Evolutionary conservation across 305 asterid species (phyloP).

Genomic region (Euphrasia arctica): DNA sequence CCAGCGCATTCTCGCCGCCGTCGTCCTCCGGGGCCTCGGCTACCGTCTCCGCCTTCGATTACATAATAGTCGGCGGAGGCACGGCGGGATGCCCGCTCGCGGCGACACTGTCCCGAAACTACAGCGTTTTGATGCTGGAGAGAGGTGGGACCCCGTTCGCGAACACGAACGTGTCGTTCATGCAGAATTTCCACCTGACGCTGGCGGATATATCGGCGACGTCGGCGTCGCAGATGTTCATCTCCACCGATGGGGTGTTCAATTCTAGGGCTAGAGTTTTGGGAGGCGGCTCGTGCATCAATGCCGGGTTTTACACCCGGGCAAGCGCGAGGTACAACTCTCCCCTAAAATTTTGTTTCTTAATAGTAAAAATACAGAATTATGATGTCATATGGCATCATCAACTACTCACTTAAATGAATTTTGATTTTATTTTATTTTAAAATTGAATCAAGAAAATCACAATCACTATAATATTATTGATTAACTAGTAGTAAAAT

Average conservation of each 20-base stretch:
- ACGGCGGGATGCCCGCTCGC: constrained; percentile 93
- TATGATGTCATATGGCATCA: neutral
- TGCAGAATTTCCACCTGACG: constrained; percentile 76
- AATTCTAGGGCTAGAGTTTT: constrained; percentile 82
- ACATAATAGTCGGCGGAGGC: constrained; percentile 92
- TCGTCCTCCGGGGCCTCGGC: constrained; percentile 31
- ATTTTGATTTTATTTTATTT: too few species aligned
- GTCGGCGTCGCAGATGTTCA: constrained; percentile 82
- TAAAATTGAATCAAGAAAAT: too few species aligned
- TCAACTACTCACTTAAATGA: too few species aligned
- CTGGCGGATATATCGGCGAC: constrained; percentile 71
- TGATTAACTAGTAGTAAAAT: too few species aligned
- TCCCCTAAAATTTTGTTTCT: neutral
- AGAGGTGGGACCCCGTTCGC: constrained; percentile 95
- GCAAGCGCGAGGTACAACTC: constrained; percentile 76
- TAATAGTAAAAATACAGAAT: neutral
- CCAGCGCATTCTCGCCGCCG: constrained; percentile 56
- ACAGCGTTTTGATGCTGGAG: constrained; percentile 67
- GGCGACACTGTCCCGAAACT: constrained; percentile 57
- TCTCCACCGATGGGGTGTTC: constrained; percentile 91
- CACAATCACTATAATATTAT: too few species aligned
- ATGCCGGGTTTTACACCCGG: constrained; percentile 93
- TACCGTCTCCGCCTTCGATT: constrained; percentile 37
- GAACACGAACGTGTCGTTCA: constrained; percentile 69
- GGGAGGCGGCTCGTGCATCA: constrained; percentile 86